These are phyloP conservation scores for Aquilaria sinensis DNA, from an alignment of 345 rosid species.

Conservation along the genomic window DNA sequence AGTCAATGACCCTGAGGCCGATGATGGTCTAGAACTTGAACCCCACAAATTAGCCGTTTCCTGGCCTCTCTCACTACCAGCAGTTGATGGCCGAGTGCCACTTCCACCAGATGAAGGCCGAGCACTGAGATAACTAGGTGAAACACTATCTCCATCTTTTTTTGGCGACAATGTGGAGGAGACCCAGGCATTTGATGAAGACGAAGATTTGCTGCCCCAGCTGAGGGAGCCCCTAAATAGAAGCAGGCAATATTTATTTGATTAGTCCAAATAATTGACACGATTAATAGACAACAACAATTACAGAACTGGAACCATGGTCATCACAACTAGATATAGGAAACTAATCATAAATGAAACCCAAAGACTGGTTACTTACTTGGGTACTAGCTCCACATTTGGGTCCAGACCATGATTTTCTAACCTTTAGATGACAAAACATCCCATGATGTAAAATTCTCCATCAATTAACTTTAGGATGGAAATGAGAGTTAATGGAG, in stretches of 20 bases:
- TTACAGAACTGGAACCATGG: background rate
- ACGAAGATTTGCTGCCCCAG: conserved; percentile 85
- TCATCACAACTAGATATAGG: background rate
- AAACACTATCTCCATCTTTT: conserved; percentile 64
- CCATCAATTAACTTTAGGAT: background rate
- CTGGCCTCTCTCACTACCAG: conserved; percentile 71
- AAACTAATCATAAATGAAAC: background rate
- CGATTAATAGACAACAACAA: background rate
- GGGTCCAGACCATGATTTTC: conserved; percentile 98
- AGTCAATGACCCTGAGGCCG: conserved; percentile 82
- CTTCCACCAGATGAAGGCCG: conserved; percentile 96
- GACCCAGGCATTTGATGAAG: conserved; percentile 90
- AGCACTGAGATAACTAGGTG: conserved; percentile 74
- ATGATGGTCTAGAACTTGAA: conserved; percentile 87
- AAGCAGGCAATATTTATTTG: conserved; percentile 3
- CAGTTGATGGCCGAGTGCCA: conserved; percentile 91
- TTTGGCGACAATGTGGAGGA: conserved; percentile 63
- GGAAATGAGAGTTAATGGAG: background rate
- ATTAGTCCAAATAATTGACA: conserved; percentile 2
- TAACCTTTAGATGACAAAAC: conserved; percentile 53
- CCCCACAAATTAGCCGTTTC: conserved; percentile 67
- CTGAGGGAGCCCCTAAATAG: conserved; percentile 74
- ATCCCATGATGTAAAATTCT: no score
- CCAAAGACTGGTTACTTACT: conserved; percentile 45
- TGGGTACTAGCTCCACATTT: conserved; percentile 97